A percentile compares a stretch with the other conserved stretches of the same genome.
phyloP scores from a whole-genome alignment of 2,329 filamentous ascomycete genomes.

The Calonectria honghensis region DNA sequence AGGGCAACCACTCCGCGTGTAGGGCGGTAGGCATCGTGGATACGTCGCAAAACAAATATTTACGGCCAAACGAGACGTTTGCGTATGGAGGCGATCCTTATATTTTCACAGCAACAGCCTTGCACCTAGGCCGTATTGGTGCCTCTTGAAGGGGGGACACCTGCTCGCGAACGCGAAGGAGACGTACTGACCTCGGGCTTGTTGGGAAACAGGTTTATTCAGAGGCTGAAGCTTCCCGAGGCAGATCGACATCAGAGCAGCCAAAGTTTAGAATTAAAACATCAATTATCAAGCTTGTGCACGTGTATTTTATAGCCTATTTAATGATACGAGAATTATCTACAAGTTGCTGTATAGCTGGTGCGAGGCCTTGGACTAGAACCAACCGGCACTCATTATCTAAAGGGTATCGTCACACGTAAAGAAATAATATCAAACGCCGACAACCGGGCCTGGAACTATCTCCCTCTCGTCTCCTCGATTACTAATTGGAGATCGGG shows the following conservation, averaged over 20 bases:
- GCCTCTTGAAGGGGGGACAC: too few species aligned
- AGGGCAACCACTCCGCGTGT: too few species aligned
- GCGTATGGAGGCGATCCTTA: too few species aligned
- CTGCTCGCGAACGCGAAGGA: too few species aligned
- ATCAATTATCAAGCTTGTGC: constrained; percentile 26
- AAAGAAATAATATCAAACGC: constrained; percentile 37
- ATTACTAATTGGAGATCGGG: constrained; percentile 47
- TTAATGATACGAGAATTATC: constrained; percentile 11
- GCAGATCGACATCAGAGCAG: constrained; percentile 38
- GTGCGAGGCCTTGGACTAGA: constrained; percentile 25
- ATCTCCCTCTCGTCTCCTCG: constrained; percentile 44
- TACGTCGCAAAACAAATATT: too few species aligned
- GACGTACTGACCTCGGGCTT: not conserved
- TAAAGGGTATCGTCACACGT: constrained; percentile 53
- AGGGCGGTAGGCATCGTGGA: too few species aligned
- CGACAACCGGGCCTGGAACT: constrained; percentile 18
- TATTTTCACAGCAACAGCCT: too few species aligned
- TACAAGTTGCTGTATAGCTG: constrained; percentile 29
- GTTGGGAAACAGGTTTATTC: not conserved
- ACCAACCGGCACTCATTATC: constrained; percentile 43
- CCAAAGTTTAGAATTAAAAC: constrained; percentile 3
- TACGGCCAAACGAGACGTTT: too few species aligned
- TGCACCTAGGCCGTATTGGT: too few species aligned
- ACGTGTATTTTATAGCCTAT: constrained; percentile 24
- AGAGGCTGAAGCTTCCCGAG: constrained; percentile 28